Evolutionary conservation across 768 basidiomycete genomes (phyloP), one percentile per base, ranked within the genome.

Genomic region (Phallus indusiatus): DNA sequence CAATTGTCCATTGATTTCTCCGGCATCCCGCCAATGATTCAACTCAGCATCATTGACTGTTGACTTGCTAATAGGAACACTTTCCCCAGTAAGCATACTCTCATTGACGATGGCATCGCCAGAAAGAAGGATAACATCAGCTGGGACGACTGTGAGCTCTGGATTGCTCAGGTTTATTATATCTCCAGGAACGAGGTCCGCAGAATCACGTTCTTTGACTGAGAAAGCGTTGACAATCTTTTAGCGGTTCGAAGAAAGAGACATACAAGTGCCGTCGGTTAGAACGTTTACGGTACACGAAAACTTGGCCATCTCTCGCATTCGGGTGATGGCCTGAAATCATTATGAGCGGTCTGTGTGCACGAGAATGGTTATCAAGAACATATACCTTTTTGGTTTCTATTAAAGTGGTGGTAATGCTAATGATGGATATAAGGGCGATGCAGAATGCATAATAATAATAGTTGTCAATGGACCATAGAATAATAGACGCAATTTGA

Each of bases 41-140:
- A 97, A 76, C 55, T 85, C 86, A 24, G 85, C 85, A 64, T 92
- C 88, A 67, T 85, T 92, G 60, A 86, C 80, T 0, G 94, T 88
- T 18, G 81, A 72, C 69, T 99, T 99, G 69, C 90, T 90, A 54
- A 99, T 92, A 1, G 96, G 96, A 0, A 99, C 91, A 63, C 94
- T 96, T 73, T 99, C 96, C 12, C 96, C 96, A 0, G 96, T 98
- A 21, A 99, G 81, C 96, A 99, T 98, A 62, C 93, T 95, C 73
- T 99, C 96, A 69, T 98, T 98, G 54, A 98, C 88, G 60, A 99
- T 95, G 1, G 94, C 93, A 70, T 99, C 96, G 1, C 96, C 96
- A 1, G 92, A 90, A 28, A 99, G 82, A 8, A 99, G 78, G 63
- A 97, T 81, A 62, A 95, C 78, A 69, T 99, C 96, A 14, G 91